Percentiles rank a stretch among this genome's conserved stretches.
Evolutionary conservation across 345 rosid genomes (phyloP).

Genomic region (Geranium rotundifolium): DNA sequence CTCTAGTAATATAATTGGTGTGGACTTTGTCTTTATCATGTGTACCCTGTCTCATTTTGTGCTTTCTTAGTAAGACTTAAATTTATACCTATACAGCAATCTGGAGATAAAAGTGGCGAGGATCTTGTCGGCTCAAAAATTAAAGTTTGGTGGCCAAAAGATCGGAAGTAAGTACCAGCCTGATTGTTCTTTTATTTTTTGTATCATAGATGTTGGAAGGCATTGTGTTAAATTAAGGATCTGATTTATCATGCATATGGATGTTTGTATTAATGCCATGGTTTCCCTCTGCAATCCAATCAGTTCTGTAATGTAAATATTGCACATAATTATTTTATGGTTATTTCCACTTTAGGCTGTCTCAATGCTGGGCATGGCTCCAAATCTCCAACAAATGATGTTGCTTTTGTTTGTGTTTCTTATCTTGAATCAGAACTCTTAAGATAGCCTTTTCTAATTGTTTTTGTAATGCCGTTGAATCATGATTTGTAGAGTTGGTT

Average conservation of each 20-base stretch:
- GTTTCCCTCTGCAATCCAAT: too few relatives aligned
- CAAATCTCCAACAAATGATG: background rate
- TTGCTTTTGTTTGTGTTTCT: background rate
- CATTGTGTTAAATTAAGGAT: background rate
- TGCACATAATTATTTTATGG: background rate
- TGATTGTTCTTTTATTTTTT: background rate
- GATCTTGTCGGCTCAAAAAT: conserved; percentile 61
- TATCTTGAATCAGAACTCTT: too few relatives aligned
- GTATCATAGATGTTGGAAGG: background rate
- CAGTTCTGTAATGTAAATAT: background rate
- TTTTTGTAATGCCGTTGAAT: background rate
- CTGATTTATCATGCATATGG: background rate
- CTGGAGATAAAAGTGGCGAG: conserved; percentile 33
- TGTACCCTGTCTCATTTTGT: background rate
- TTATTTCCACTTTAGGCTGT: background rate
- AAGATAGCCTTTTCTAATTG: background rate
- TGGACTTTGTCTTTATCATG: background rate
- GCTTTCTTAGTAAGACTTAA: conserved; percentile 9
- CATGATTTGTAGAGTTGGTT: background rate
- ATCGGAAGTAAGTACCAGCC: conserved; percentile 38
- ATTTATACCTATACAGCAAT: conserved; percentile 32
- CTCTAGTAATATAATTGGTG: too few relatives aligned
- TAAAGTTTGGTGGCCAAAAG: conserved; percentile 94
- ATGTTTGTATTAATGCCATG: background rate
- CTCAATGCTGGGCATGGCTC: background rate